These are phyloP conservation scores for Blastocystis hominis DNA, from an alignment of 352 stramenopile genomes.

Conservation along the genomic window DNA sequence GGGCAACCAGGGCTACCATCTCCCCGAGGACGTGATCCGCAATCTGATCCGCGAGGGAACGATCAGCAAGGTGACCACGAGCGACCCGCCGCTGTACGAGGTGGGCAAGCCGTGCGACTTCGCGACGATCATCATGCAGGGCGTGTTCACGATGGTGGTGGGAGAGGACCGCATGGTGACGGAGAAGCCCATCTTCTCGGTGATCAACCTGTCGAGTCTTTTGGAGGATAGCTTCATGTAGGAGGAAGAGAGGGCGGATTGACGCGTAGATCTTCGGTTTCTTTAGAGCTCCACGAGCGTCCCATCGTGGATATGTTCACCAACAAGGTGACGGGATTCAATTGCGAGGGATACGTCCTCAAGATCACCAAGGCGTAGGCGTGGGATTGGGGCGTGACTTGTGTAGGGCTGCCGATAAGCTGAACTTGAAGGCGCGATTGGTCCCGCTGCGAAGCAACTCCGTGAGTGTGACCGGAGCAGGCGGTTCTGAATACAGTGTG, in stretches of 20 bases:
- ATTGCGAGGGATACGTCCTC: conserved; percentile 8
- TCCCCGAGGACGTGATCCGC: background rate
- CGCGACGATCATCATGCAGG: background rate
- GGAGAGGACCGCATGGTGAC: conserved; percentile 1
- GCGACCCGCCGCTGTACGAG: background rate
- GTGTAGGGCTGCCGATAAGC: background rate
- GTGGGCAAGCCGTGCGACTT: conserved; percentile 2
- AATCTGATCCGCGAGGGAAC: background rate
- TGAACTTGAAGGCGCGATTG: background rate
- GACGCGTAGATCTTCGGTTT: background rate
- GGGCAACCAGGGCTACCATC: background rate
- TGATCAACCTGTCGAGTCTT: background rate
- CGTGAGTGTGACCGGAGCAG: background rate
- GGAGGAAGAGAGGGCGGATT: background rate
- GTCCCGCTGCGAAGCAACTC: background rate
- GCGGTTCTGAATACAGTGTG: conserved; percentile 21
- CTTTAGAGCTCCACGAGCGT: background rate
- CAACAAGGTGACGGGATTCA: conserved; percentile 24
- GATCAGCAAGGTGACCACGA: background rate
- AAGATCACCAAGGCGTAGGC: background rate
- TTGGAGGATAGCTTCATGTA: conserved; percentile 4
- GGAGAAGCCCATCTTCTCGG: conserved; percentile 21
- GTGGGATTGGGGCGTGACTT: background rate
- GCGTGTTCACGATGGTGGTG: conserved; percentile 4
- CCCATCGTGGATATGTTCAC: conserved; percentile 9